These are phyloP conservation scores for Cystobasidium tubakii DNA, from an alignment of 768 basidiomycete species.

Conservation along the genomic window DNA sequence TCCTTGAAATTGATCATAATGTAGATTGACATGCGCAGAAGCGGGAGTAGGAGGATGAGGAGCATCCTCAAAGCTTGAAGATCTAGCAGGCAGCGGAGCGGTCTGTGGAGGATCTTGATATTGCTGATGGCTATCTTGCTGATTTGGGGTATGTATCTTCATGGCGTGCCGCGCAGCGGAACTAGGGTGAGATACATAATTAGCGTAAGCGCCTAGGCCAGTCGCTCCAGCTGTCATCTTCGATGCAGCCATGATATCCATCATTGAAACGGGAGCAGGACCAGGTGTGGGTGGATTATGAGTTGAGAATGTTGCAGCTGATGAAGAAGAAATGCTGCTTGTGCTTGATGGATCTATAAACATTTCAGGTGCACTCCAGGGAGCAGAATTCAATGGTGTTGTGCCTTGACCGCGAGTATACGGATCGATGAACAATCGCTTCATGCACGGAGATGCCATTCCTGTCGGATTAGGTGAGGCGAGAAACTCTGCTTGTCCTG, in stretches of 20 bases:
- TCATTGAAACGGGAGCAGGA: background rate
- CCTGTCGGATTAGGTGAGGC: background rate
- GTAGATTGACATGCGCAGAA: constrained; percentile 1
- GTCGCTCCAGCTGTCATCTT: background rate
- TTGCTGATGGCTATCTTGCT: background rate
- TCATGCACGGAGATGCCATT: background rate
- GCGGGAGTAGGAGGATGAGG: constrained; percentile 8
- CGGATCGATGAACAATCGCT: constrained; percentile 12
- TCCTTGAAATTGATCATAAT: constrained; percentile 1
- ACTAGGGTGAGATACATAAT: background rate
- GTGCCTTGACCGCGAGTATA: background rate
- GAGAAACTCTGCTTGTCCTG: background rate
- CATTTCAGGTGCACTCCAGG: background rate
- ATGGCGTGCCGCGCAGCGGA: background rate
- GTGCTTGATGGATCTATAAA: background rate
- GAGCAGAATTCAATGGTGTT: background rate
- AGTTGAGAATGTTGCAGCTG: constrained; percentile 18
- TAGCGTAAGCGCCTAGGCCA: background rate
- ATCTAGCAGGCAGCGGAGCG: constrained; percentile 23
- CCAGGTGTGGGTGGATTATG: constrained; percentile 29
- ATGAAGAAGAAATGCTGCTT: background rate
- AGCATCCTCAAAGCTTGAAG: background rate
- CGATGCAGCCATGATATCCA: background rate
- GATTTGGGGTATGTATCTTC: background rate
- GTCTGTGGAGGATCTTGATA: constrained; percentile 23